A percentile compares a stretch with the other conserved stretches of the same genome.
Conservation (phyloP, 1,139 yeast species). For the Sugiyamaella paludigena region DNA sequence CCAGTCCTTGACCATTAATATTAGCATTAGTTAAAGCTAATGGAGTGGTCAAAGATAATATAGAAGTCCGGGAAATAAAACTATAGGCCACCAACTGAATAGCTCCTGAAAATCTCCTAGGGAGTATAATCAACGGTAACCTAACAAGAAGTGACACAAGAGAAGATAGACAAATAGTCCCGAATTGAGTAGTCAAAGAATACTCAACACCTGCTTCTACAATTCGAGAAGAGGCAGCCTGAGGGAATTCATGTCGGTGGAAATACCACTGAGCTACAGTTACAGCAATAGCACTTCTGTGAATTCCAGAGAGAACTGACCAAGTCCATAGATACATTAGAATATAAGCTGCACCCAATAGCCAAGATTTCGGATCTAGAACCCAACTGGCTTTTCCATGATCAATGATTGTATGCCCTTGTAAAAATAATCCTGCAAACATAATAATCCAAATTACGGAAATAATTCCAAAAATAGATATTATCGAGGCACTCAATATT, state of each 20-base stretch:
- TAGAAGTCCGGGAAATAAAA: constrained; percentile 33
- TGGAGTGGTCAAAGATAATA: constrained; percentile 37
- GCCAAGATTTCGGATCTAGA: constrained; percentile 36
- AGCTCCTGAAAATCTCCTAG: constrained; percentile 31
- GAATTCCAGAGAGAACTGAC: constrained; percentile 42
- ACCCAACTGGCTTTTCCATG: constrained; percentile 33
- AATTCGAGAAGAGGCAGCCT: constrained; percentile 26
- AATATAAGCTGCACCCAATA: constrained; percentile 39
- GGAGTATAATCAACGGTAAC: constrained; percentile 39
- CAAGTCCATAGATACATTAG: constrained; percentile 45
- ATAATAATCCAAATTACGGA: constrained; percentile 40
- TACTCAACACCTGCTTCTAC: constrained; percentile 31
- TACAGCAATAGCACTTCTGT: constrained; percentile 38
- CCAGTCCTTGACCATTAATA: constrained; percentile 35
- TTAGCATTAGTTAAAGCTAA: constrained; percentile 41
- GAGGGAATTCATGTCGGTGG: constrained; percentile 32
- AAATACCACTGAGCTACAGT: constrained; percentile 44
- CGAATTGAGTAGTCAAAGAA: constrained; percentile 38
- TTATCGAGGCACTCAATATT: constrained; percentile 32
- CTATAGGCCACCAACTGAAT: constrained; percentile 31
- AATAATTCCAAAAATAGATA: constrained; percentile 32
- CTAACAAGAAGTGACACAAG: constrained; percentile 36
- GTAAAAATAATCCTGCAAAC: constrained; percentile 39
- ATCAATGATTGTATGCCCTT: constrained; percentile 33
- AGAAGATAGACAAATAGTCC: constrained; percentile 41